A percentile compares a stretch with the other conserved stretches of the same genome.
phyloP scores from a whole-genome alignment of 2,329 filamentous ascomycete genomes.

The Cladophialophora carrionii region DNA sequence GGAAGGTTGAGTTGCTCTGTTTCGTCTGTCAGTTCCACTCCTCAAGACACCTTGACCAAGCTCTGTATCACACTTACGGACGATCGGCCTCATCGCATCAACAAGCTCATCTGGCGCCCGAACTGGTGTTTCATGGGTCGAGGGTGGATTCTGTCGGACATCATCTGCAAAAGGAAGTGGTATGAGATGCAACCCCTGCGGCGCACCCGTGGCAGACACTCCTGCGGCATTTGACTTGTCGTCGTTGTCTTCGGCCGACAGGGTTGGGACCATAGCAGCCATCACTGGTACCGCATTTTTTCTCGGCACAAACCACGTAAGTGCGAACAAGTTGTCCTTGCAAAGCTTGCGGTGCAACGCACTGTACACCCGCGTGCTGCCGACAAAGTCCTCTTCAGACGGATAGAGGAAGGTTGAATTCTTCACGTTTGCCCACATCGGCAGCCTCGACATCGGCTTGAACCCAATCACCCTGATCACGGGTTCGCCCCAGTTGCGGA shows the following conservation, averaged over 20 bases:
- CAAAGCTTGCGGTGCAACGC: constrained; percentile 87
- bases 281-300: constrained; percentile 77
- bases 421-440: constrained; percentile 81
- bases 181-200: constrained; percentile 56
- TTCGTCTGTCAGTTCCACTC: constrained; percentile 11
- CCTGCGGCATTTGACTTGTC: constrained; percentile 32
- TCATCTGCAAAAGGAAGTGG: constrained; percentile 90
- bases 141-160: constrained; percentile 72
- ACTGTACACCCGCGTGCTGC: constrained; percentile 89
- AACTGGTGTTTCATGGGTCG: constrained; percentile 51
- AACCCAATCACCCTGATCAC: constrained; percentile 90
- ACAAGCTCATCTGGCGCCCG: constrained; percentile 70
- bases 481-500: constrained; percentile 80
- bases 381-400: constrained; percentile 84
- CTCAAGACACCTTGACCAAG: neutral
- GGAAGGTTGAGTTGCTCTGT: constrained; percentile 80
- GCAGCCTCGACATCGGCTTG: constrained; percentile 75
- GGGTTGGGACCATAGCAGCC: constrained; percentile 72
- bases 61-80: constrained; percentile 50
- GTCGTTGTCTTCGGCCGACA: constrained; percentile 27
- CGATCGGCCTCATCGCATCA: constrained; percentile 77
- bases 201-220: constrained; percentile 35
- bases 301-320: constrained; percentile 88
- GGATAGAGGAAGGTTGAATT: constrained; percentile 93
- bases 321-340: constrained; percentile 74